Evolutionary conservation across 108 stramenopile genomes (phyloP).

Genomic region (Fragilaria crotonensis): DNA sequence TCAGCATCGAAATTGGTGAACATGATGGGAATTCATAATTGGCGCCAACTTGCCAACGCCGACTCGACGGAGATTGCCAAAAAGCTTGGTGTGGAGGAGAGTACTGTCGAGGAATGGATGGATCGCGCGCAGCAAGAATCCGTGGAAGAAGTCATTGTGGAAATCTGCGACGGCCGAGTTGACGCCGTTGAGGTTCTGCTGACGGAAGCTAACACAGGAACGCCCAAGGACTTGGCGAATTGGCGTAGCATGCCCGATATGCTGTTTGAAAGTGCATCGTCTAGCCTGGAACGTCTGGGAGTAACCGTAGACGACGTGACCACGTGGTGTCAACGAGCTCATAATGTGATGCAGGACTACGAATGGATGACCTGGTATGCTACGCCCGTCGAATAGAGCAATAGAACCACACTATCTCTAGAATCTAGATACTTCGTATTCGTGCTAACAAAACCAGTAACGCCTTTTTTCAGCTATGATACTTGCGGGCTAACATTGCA

Average conservation of each 20-base stretch:
- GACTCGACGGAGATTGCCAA: slow-evolving; percentile 12
- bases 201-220: slow-evolving; percentile 44
- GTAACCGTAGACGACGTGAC: background rate
- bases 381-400: slow-evolving; percentile 17
- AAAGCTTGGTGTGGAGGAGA: slow-evolving; percentile 5
- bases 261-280: slow-evolving; percentile 18
- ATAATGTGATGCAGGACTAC: slow-evolving; percentile 16
- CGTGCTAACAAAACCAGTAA: no score
- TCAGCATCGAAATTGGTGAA: slow-evolving; percentile 16
- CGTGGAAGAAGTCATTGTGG: slow-evolving; percentile 77
- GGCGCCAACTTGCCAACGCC: slow-evolving; percentile 73
- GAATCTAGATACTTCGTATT: no score
- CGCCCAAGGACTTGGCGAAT: slow-evolving; percentile 61
- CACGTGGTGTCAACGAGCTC: slow-evolving; percentile 29
- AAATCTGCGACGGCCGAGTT: slow-evolving; percentile 68
- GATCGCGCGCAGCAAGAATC: slow-evolving; percentile 54
- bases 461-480: no score
- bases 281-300: background rate
- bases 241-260: slow-evolving; percentile 42
- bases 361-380: slow-evolving; percentile 40
- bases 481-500: background rate
- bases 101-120: slow-evolving; percentile 53
- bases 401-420: background rate
- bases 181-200: slow-evolving; percentile 43
- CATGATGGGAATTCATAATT: slow-evolving; percentile 40